A percentile compares a stretch with the other conserved stretches of the same genome.
Evolutionary conservation across 73 alveolate genomes (phyloP).

Genomic region (Paramecium caudatum): DNA sequence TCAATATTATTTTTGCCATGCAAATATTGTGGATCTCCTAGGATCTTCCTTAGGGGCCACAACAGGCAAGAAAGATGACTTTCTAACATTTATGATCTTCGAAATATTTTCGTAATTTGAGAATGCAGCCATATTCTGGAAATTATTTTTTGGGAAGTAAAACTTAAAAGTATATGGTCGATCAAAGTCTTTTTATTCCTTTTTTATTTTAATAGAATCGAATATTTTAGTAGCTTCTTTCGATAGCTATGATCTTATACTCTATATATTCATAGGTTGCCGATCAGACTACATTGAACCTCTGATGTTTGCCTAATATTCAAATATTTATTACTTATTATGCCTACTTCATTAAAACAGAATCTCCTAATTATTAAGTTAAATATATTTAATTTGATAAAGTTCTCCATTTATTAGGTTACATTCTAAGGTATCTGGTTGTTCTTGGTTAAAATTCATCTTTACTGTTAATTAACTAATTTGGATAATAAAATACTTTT

Average conservation of each 20-base stretch:
- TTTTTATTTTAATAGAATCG: not conserved
- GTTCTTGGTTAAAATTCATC: not conserved
- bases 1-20: slow-evolving; percentile 38
- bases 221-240: not conserved
- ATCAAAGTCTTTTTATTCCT: not conserved
- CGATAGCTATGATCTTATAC: not conserved
- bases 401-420: not conserved
- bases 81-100: not conserved
- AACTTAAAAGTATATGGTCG: slow-evolving; percentile 18
- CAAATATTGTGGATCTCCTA: not conserved
- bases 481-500: not conserved
- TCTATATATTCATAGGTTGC: too few species aligned
- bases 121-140: not conserved
- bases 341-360: not conserved
- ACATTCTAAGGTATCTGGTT: not conserved
- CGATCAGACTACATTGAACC: too few species aligned
- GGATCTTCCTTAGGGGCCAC: not conserved
- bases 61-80: not conserved
- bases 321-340: not conserved
- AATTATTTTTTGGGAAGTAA: slow-evolving; percentile 25
- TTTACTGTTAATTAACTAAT: not conserved
- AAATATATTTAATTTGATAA: not conserved
- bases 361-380: not conserved
- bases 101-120: not conserved
- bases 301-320: too few species aligned